Evolutionary conservation across 768 basidiomycete genomes (phyloP).

Genomic region (Phaeolepiota aurea): DNA sequence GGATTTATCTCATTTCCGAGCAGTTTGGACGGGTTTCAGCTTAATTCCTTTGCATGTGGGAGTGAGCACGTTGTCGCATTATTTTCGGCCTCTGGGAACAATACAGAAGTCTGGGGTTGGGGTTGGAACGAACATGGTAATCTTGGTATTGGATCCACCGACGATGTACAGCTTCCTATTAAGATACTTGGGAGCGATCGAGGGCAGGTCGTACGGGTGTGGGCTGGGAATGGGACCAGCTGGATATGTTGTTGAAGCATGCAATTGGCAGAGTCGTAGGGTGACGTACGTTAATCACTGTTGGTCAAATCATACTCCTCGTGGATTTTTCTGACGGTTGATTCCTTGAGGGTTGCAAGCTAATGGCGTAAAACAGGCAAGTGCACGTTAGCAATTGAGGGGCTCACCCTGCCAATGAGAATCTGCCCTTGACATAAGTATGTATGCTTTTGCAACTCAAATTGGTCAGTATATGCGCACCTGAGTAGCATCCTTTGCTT

Average conservation of each 20-base stretch:
- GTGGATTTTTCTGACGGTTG: conserved; percentile 69
- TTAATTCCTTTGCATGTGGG: conserved; percentile 54
- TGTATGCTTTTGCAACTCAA: background rate
- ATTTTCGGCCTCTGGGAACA: conserved; percentile 12
- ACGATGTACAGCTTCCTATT: conserved; percentile 41
- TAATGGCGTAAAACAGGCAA: conserved; percentile 18
- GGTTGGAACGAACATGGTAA: conserved; percentile 99
- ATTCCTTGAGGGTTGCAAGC: conserved; percentile 66
- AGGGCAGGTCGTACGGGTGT: conserved; percentile 17
- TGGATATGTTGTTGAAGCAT: conserved; percentile 25
- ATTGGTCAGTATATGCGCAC: conserved; percentile 19
- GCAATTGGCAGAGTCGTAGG: background rate
- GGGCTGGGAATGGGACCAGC: conserved; percentile 39
- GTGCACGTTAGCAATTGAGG: background rate
- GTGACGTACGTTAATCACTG: conserved; percentile 33
- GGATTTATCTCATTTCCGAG: background rate
- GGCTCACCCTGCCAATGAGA: conserved; percentile 64
- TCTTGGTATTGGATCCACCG: conserved; percentile 57
- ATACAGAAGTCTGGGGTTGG: conserved; percentile 68
- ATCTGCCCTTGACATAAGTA: conserved; percentile 37
- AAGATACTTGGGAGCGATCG: conserved; percentile 41
- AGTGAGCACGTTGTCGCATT: conserved; percentile 73
- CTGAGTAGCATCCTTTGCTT: conserved; percentile 79
- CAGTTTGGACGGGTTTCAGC: conserved; percentile 2
- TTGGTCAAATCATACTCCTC: conserved; percentile 57